Evolutionary conservation across 495 filamentous ascomycete genomes (phyloP).

Genomic region (Friedmanniomyces simplex): DNA sequence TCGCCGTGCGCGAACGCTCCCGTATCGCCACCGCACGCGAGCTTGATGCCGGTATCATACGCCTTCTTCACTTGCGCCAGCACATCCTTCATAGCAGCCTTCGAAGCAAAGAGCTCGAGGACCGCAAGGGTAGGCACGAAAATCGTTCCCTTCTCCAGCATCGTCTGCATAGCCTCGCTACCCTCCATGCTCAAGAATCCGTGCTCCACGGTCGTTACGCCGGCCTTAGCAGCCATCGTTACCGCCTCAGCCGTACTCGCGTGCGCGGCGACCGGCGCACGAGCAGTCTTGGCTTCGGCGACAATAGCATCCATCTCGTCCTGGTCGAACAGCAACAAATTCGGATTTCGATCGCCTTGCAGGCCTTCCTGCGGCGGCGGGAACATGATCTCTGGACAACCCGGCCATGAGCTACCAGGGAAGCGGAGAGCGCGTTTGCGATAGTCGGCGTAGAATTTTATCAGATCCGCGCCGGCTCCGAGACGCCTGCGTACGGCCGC

Average conservation of each 20-base stretch:
- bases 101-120: slow-evolving; percentile 24
- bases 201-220: slow-evolving; percentile 44
- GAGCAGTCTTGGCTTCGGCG: slow-evolving; percentile 33
- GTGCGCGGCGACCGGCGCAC: slow-evolving; percentile 39
- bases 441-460: slow-evolving; percentile 48
- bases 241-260: slow-evolving; percentile 34
- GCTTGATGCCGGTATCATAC: slow-evolving; percentile 35
- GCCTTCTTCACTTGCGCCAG: slow-evolving; percentile 29
- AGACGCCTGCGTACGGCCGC: slow-evolving; percentile 39
- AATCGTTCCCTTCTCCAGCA: slow-evolving; percentile 34
- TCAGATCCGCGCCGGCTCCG: slow-evolving; percentile 41
- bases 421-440: slow-evolving; percentile 38
- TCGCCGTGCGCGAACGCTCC: slow-evolving; percentile 43
- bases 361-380: slow-evolving; percentile 12
- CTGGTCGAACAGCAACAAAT: slow-evolving; percentile 34
- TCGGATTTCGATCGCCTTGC: slow-evolving; percentile 33
- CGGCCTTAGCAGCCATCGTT: slow-evolving; percentile 38
- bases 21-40: slow-evolving; percentile 42
- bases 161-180: slow-evolving; percentile 24
- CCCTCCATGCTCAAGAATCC: slow-evolving; percentile 34
- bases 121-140: slow-evolving; percentile 43
- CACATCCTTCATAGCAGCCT: slow-evolving; percentile 12
- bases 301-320: slow-evolving; percentile 46
- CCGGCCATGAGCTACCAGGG: slow-evolving; percentile 25
- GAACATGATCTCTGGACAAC: slow-evolving; percentile 17